Percentiles rank a stretch among this genome's conserved stretches.
phyloP scores from a whole-genome alignment of 352 stramenopile genomes.

The Phytophthora cactorum region DNA sequence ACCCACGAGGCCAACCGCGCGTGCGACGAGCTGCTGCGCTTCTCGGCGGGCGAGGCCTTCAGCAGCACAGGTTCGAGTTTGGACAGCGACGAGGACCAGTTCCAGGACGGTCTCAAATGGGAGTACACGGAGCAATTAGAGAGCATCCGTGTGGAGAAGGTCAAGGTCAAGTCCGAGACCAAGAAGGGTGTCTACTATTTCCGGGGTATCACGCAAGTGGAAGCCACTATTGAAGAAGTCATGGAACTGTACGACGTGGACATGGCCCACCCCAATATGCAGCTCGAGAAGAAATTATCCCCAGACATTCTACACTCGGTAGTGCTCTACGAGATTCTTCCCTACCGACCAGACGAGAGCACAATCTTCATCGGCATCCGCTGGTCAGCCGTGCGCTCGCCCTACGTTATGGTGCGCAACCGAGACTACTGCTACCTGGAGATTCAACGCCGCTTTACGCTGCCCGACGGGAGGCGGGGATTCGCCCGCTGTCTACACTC shows the following conservation, averaged over 20 bases:
- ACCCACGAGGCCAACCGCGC: conserved; percentile 71
- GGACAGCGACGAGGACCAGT: conserved; percentile 37
- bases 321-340: conserved; percentile 79
- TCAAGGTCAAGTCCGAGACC: conserved; percentile 64
- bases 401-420: conserved; percentile 79
- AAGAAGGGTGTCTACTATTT: conserved; percentile 80
- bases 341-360: conserved; percentile 56
- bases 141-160: conserved; percentile 77
- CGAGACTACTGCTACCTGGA: conserved; percentile 83
- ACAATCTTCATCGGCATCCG: conserved; percentile 80
- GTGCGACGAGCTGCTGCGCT: conserved; percentile 80
- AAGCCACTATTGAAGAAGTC: conserved; percentile 71
- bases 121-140: conserved; percentile 77
- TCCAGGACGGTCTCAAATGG: conserved; percentile 67
- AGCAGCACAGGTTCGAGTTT: conserved; percentile 30
- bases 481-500: conserved; percentile 83
- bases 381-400: conserved; percentile 73
- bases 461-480: conserved; percentile 59
- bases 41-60: conserved; percentile 70
- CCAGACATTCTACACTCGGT: conserved; percentile 81
- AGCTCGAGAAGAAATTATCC: conserved; percentile 76
- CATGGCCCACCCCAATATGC: conserved; percentile 73
- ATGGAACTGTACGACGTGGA: conserved; percentile 81
- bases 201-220: conserved; percentile 70
- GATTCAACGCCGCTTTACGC: conserved; percentile 71